Conservation (phyloP, 495 filamentous ascomycete species). For the Podospora bellae-mahoneyi region DNA sequence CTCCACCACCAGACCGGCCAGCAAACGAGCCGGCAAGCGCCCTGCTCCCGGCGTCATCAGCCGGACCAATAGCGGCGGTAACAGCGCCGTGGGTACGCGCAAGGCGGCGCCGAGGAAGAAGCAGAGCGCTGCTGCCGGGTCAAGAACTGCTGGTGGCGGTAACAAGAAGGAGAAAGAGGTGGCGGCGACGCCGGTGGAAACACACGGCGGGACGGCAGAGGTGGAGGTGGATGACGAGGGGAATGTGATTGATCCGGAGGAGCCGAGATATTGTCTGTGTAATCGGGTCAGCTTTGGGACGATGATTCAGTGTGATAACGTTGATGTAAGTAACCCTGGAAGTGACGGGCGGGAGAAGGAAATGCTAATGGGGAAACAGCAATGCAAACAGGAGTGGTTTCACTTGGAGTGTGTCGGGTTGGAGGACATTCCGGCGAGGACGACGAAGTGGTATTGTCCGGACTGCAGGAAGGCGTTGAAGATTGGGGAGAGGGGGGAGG, state of each 20-base stretch:
- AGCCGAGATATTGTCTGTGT: constrained; percentile 87
- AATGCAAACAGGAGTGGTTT: constrained; percentile 87
- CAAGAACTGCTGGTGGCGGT: constrained; percentile 31
- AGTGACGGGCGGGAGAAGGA: neutral
- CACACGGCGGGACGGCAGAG: constrained; percentile 25
- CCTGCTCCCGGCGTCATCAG: constrained; percentile 75
- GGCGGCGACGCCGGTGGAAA: constrained; percentile 7
- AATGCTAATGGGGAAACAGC: constrained; percentile 22
- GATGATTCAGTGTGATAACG: constrained; percentile 94
- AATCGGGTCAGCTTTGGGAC: constrained; percentile 86
- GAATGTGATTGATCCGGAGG: constrained; percentile 81
- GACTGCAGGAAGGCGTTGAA: constrained; percentile 70
- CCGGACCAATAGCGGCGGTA: constrained; percentile 64
- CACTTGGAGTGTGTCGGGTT: constrained; percentile 86
- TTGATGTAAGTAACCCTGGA: constrained; percentile 62
- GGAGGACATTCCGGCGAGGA: constrained; percentile 66
- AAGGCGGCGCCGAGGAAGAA: constrained; percentile 73
- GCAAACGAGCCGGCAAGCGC: constrained; percentile 55
- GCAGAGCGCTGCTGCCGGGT: constrained; percentile 20
- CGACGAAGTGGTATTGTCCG: constrained; percentile 93
- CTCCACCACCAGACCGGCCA: constrained; percentile 35
- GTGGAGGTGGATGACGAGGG: constrained; percentile 59
- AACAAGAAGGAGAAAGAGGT: constrained; percentile 25
- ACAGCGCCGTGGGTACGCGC: constrained; percentile 71
- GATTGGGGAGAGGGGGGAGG: constrained; percentile 56